Evolutionary conservation across 2,329 filamentous ascomycete species (phyloP), one percentile per base, ranked within the genome.

Genomic region (Pseudopyrenochaeta lycopersici): DNA sequence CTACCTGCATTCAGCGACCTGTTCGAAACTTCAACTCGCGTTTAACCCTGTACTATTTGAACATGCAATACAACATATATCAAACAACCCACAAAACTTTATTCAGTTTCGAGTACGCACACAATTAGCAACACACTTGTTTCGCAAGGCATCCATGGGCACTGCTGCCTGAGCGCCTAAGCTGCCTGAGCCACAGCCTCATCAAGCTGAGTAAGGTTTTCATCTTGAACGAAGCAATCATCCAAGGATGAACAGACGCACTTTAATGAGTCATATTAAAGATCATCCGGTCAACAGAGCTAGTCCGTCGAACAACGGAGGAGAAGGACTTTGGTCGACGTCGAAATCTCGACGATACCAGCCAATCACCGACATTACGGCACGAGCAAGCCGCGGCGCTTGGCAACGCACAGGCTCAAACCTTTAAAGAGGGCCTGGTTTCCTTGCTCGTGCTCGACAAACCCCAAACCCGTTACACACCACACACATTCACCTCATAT

Each of bases 381-480:
- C 12, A 29, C 18, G 46, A 18, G 41, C 30, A 40, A 51, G 33
- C 46, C 45, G 36, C 27, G 30, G 50, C 51, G 54, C 57, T 58
- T 58, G 49, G 58, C 52, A 17, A 4, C 39, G 58, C 58, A 60
- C 58, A 49, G 58, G 36, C 54, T 33, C 23, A 50, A 27, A 33
- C 40, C 43, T 40, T 45, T 51, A 46, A 52, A 52, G 43, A 45
- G 30, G 11, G 27, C 14, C 44, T 39, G 32, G 29, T 18, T 30
- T 29, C 43, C 31, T 17, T 30, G 38, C 35, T 49, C 47, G 45
- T 45, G 10, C 18, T 46, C 42, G 32, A 17, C 36, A 15, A 32
- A 45, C 33, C 11, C 43, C 20, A 36, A 44, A 44, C 44, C 18
- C 29, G 14, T 29, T 23, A 31, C 38, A 43, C 38, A 46, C 39